Conservation (phyloP, 139 green algal genomes). For the Chlorella sp. region DNA sequence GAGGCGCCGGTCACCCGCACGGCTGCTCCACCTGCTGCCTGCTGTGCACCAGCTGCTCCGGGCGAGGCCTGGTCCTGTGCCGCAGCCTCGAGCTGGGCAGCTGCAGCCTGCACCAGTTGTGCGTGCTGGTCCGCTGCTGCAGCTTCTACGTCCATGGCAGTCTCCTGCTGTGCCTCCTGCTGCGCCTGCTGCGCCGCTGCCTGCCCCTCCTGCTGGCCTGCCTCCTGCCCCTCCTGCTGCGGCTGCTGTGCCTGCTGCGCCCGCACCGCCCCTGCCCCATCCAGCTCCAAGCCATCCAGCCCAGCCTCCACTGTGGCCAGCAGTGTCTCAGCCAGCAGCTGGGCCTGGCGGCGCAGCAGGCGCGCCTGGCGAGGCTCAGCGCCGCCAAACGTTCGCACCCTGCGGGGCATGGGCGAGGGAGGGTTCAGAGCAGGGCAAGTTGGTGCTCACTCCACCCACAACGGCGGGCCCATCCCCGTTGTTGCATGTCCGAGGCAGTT, state of each 20-base stretch:
- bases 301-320: background rate
- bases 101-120: background rate
- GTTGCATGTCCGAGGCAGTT: too few relatives aligned
- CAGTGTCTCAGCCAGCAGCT: slow-evolving; percentile 3
- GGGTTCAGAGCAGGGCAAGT: too few relatives aligned
- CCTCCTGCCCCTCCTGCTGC: background rate
- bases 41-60: background rate
- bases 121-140: background rate
- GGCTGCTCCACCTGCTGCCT: too few relatives aligned
- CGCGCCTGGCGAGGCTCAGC: background rate
- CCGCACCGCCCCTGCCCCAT: background rate
- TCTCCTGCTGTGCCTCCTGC: background rate
- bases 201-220: background rate
- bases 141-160: background rate
- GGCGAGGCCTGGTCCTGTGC: background rate
- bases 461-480: too few relatives aligned
- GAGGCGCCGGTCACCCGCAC: background rate
- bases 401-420: background rate
- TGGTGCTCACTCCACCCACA: too few relatives aligned
- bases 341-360: slow-evolving; percentile 17
- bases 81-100: background rate
- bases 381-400: background rate
- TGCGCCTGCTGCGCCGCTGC: background rate
- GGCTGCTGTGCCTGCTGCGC: background rate
- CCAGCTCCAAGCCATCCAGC: background rate